A percentile compares a stretch with the other conserved stretches of the same genome.
These are phyloP conservation scores for Dalbergia oliveri DNA, from an alignment of 306 rosid species.

Conservation along the genomic window DNA sequence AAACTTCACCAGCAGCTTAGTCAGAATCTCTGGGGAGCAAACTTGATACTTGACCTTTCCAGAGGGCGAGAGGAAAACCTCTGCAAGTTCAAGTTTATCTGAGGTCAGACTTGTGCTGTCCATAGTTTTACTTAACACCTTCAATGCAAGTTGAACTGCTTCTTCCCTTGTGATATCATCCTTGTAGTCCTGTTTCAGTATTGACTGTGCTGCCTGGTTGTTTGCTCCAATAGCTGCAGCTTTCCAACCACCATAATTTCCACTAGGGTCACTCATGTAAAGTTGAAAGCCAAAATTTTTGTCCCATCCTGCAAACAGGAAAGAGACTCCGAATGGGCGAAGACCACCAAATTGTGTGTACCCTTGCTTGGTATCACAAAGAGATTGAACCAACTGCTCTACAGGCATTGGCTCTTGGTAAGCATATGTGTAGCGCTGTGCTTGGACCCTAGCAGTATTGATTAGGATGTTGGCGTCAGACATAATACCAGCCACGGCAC, in stretches of 20 bases:
- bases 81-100: conserved; percentile 64
- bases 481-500: conserved; percentile 65
- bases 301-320: conserved; percentile 66
- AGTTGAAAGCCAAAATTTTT: conserved; percentile 64
- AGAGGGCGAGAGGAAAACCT: conserved; percentile 57
- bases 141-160: conserved; percentile 63
- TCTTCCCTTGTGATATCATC: conserved; percentile 65
- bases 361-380: conserved; percentile 64
- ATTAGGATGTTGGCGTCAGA: conserved; percentile 65
- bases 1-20: conserved; percentile 58
- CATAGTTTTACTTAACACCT: conserved; percentile 63
- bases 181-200: conserved; percentile 64
- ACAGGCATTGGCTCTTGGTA: conserved; percentile 70
- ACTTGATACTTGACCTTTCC: conserved; percentile 64
- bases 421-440: conserved; percentile 58
- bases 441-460: conserved; percentile 62
- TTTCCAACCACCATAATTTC: conserved; percentile 69
- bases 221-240: conserved; percentile 65
- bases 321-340: conserved; percentile 63
- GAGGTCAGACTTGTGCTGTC: conserved; percentile 65
- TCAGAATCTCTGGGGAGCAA: conserved; percentile 55
- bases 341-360: conserved; percentile 66
- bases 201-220: conserved; percentile 66
- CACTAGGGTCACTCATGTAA: conserved; percentile 65
- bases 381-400: conserved; percentile 66